Evolutionary conservation across 1,284 basidiomycete species (phyloP).

Genomic region (Fomitopsis betulina): DNA sequence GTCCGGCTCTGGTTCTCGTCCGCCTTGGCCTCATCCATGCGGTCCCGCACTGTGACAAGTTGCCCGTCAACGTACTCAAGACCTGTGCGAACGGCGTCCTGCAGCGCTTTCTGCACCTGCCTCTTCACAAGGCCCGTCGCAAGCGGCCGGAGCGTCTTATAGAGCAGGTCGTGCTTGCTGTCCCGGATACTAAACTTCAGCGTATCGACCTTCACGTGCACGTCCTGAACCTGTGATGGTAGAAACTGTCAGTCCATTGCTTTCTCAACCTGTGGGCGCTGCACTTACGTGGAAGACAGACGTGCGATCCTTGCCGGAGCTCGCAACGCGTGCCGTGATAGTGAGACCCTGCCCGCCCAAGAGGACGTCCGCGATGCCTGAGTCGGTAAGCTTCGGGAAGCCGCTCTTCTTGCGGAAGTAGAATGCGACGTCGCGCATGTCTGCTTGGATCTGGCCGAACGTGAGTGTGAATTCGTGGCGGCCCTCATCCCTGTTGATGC

Average conservation of each 20-base stretch:
- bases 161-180: conserved; percentile 87
- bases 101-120: conserved; percentile 83
- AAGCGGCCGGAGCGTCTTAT: conserved; percentile 77
- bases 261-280: neutral
- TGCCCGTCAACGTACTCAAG: conserved; percentile 87
- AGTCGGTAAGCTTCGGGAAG: conserved; percentile 79
- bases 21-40: conserved; percentile 67
- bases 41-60: conserved; percentile 74
- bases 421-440: conserved; percentile 90
- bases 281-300: conserved; percentile 55
- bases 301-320: conserved; percentile 57
- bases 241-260: neutral
- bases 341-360: conserved; percentile 79
- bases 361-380: conserved; percentile 89
- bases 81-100: conserved; percentile 72
- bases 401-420: conserved; percentile 80
- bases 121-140: conserved; percentile 84
- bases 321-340: conserved; percentile 60
- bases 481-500: conserved; percentile 53
- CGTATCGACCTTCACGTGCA: conserved; percentile 78
- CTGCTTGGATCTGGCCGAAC: conserved; percentile 88
- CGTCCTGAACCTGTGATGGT: conserved; percentile 55
- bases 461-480: conserved; percentile 71
- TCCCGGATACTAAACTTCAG: conserved; percentile 92
- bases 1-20: conserved; percentile 45